Evolutionary conservation across 345 rosid species (phyloP).

Genomic region (Citrus medica): DNA sequence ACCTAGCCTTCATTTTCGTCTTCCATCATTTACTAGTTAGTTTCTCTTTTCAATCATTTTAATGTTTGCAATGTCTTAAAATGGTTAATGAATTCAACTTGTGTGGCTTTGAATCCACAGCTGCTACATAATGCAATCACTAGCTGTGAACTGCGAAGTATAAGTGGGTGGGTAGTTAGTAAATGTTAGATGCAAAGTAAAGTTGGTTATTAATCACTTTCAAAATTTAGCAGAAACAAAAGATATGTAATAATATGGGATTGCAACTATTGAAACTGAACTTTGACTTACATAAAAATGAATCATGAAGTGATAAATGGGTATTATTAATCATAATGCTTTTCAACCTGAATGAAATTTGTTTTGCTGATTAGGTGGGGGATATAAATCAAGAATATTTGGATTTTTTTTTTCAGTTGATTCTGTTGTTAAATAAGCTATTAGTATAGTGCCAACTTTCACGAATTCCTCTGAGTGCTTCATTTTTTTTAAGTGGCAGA

Average conservation of each 20-base stretch:
- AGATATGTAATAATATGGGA: too few relatives aligned
- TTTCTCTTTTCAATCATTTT: neutral
- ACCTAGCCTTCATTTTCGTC: neutral
- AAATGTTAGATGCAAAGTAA: neutral
- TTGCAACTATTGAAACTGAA: neutral
- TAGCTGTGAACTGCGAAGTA: neutral
- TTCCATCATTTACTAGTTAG: neutral
- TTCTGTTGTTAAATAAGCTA: neutral
- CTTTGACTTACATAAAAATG: neutral
- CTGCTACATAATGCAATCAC: neutral
- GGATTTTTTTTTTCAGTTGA: neutral
- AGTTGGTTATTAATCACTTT: neutral
- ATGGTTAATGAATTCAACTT: neutral
- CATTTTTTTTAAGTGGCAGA: neutral
- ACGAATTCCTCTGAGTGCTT: neutral
- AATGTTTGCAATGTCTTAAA: neutral
- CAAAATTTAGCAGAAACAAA: too few relatives aligned
- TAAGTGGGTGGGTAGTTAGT: neutral
- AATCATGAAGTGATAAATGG: neutral
- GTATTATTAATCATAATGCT: neutral
- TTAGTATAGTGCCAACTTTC: neutral
- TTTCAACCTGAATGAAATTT: neutral
- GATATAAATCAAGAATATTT: neutral
- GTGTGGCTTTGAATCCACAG: neutral
- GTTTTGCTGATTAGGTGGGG: neutral